Conservation (phyloP, 441 rosid genomes). For the Aleurites moluccanus region DNA sequence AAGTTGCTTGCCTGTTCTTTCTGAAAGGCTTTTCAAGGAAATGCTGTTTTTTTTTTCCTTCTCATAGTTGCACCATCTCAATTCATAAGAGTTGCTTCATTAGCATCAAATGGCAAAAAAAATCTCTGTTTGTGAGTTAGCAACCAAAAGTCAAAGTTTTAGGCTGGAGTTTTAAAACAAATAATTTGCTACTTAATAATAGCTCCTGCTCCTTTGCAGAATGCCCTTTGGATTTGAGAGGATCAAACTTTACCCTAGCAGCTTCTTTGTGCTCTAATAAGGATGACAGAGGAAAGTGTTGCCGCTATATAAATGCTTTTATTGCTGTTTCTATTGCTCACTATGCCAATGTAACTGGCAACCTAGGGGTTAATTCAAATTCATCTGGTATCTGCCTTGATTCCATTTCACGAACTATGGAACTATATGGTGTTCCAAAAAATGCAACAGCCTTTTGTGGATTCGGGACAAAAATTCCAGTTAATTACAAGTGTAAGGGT, state of each 20-base stretch:
- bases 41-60: neutral
- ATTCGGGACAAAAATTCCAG: constrained; percentile 79
- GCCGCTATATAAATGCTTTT: constrained; percentile 90
- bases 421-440: constrained; percentile 73
- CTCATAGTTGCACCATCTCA: neutral
- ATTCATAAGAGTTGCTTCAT: neutral
- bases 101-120: neutral
- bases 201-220: constrained; percentile 43
- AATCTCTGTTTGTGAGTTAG: neutral
- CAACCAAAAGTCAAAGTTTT: neutral
- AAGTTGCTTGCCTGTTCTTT: neutral
- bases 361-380: constrained; percentile 65
- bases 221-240: constrained; percentile 80
- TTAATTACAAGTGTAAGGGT: constrained; percentile 68
- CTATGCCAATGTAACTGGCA: constrained; percentile 68
- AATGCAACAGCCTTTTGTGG: constrained; percentile 83
- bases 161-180: neutral
- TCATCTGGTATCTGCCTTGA: constrained; percentile 50
- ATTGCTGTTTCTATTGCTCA: constrained; percentile 74
- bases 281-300: constrained; percentile 76
- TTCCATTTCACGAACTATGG: constrained; percentile 67
- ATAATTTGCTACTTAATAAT: constrained; percentile 12
- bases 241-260: constrained; percentile 68
- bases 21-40: neutral
- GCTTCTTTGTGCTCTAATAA: constrained; percentile 74